Evolutionary conservation across 768 basidiomycete species (phyloP).

Genomic region (Suillus placidus): DNA sequence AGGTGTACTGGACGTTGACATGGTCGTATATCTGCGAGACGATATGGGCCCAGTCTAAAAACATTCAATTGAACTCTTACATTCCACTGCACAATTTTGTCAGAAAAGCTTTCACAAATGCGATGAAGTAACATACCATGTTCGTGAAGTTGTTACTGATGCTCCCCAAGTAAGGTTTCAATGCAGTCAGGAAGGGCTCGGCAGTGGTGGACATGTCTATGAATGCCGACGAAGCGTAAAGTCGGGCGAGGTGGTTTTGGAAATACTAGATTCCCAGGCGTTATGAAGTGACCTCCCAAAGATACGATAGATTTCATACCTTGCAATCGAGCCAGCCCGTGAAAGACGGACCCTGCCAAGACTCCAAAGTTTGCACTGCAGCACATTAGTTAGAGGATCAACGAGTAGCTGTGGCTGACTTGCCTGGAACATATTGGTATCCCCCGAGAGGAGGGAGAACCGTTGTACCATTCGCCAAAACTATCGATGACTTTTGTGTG

Average conservation of each 20-base stretch:
- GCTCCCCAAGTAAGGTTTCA: constrained; percentile 70
- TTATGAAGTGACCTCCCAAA: not conserved
- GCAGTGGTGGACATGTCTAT: constrained; percentile 57
- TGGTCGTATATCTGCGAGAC: constrained; percentile 67
- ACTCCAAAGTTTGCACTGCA: constrained; percentile 63
- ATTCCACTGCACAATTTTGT: constrained; percentile 59
- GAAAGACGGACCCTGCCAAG: constrained; percentile 55
- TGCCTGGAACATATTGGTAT: constrained; percentile 23
- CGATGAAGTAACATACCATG: constrained; percentile 47
- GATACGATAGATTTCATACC: constrained; percentile 26
- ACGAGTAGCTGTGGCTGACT: constrained; percentile 19
- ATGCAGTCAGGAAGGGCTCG: constrained; percentile 62
- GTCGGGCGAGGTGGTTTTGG: constrained; percentile 24
- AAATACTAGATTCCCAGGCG: constrained; percentile 26
- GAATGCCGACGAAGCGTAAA: constrained; percentile 30
- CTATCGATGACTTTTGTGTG: constrained; percentile 18
- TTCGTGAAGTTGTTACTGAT: constrained; percentile 65
- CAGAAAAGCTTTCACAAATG: constrained; percentile 12
- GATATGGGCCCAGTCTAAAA: not conserved
- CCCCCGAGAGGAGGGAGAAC: constrained; percentile 19
- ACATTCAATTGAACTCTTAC: constrained; percentile 42
- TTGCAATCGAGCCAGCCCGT: constrained; percentile 76
- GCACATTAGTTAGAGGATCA: constrained; percentile 68
- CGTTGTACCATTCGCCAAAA: constrained; percentile 19
- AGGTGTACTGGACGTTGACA: constrained; percentile 71